Evolutionary conservation across 1,284 basidiomycete genomes (phyloP).

Genomic region (Sporisorium sorghi): DNA sequence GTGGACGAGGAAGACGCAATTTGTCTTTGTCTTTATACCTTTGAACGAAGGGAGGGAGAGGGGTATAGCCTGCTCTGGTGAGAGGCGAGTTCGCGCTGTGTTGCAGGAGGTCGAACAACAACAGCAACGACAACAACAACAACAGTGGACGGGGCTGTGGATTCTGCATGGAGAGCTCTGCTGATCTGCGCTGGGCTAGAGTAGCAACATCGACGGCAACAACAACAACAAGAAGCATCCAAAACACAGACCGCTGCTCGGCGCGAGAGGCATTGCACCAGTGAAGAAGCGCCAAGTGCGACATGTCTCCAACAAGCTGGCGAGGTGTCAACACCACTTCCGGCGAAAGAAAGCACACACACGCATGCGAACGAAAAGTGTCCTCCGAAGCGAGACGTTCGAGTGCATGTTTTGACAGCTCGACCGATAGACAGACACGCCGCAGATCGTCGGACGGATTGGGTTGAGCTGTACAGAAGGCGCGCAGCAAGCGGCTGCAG

Average conservation of each 20-base stretch:
- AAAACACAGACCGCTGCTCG: slow-evolving; percentile 10
- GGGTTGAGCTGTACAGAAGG: too few relatives aligned
- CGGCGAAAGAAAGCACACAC: slow-evolving; percentile 19
- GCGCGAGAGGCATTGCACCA: neutral
- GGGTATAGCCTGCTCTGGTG: slow-evolving; percentile 16
- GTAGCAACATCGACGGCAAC: slow-evolving; percentile 1
- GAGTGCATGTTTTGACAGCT: slow-evolving; percentile 15
- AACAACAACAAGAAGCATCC: neutral
- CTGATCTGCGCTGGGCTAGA: neutral
- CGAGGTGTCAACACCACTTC: slow-evolving; percentile 12
- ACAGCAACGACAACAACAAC: too few relatives aligned
- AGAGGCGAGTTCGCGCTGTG: neutral
- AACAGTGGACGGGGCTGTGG: neutral
- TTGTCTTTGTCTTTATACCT: slow-evolving; percentile 47
- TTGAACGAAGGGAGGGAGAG: slow-evolving; percentile 7
- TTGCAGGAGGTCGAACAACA: too few relatives aligned
- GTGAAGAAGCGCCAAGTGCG: neutral
- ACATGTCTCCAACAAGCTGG: neutral
- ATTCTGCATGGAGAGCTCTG: too few relatives aligned
- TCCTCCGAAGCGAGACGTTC: neutral
- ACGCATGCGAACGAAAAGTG: slow-evolving; percentile 4
- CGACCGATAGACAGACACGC: slow-evolving; percentile 17
- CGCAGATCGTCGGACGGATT: slow-evolving; percentile 3
- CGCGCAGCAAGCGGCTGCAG: slow-evolving; percentile 4
- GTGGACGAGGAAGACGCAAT: slow-evolving; percentile 28